Percentiles rank a stretch among this genome's conserved stretches.
Evolutionary conservation across 2,329 filamentous ascomycete species (phyloP).

Genomic region (Emericellopsis cladophorae): DNA sequence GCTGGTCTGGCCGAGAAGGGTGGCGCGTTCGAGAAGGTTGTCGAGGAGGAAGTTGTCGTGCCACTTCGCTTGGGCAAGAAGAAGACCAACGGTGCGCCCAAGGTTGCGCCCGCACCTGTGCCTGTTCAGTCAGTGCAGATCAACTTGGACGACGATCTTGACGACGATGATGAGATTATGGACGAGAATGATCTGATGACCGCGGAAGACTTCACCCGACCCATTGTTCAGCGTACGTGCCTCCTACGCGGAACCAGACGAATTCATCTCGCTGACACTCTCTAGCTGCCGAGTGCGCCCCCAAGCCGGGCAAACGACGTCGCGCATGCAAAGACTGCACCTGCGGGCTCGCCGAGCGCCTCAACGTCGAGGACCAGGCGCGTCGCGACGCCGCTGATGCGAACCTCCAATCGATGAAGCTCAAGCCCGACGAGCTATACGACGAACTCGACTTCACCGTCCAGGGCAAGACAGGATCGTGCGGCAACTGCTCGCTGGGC

Average conservation of each 20-base stretch:
- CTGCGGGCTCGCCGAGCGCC: conserved; percentile 75
- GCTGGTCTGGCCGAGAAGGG: conserved; percentile 58
- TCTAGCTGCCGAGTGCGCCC: conserved; percentile 69
- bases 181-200: conserved; percentile 82
- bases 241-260: neutral
- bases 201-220: conserved; percentile 69
- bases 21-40: conserved; percentile 63
- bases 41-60: conserved; percentile 45
- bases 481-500: conserved; percentile 85
- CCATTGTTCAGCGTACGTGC: conserved; percentile 67
- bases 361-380: conserved; percentile 74
- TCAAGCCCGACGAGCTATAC: conserved; percentile 57
- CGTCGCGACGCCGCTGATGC: conserved; percentile 51
- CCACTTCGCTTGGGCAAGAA: conserved; percentile 31
- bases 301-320: conserved; percentile 76
- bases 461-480: conserved; percentile 79
- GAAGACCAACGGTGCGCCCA: conserved; percentile 8
- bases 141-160: conserved; percentile 33
- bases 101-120: neutral
- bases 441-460: conserved; percentile 90
- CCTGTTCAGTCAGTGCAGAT: conserved; percentile 22
- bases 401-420: conserved; percentile 58
- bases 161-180: conserved; percentile 69
- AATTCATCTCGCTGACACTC: conserved; percentile 2
- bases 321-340: conserved; percentile 97